Base-by-base conservation (phyloP, 1,139 yeast genomes). In the Zygoascus hellenicus region DNA sequence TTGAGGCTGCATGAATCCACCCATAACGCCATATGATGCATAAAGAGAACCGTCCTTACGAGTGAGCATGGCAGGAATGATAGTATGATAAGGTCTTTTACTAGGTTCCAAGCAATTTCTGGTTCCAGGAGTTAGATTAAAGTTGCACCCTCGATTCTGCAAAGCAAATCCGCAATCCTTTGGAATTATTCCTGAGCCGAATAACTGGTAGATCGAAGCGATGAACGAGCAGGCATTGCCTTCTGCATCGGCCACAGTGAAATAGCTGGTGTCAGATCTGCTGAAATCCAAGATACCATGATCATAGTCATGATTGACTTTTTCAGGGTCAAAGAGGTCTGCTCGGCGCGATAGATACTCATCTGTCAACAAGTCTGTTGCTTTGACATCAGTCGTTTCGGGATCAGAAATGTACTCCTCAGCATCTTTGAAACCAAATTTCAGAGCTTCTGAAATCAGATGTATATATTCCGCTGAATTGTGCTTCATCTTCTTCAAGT, bases 171-270 rank as follows among this genome's bases (percentile, higher is more conserved):
- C 95, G 48, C 72, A 70, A 31, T 74, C 80, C 13, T 77, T 74
- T 16, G 87, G 88, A 11, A 84, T 68, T 33, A 85, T 81, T 2
- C 83, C 86, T 38, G 84, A 75, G 2, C 95, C 95, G 66, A 85
- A 86, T 3, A 76, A 74, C 52, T 77, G 77, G 59, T 80, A 86
- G 3, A 85, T 79, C 0, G 94, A 84, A 57, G 83, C 84, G 54
- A 86, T 85, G 58, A 85, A 85, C 2, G 92, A 83, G 55, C 90
- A 84, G 6, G 90, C 92, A 58, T 85, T 84, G 2, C 95, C 95
- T 39, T 80, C 78, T 4, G 70, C 59, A 60, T 86, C 95, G 1
- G 84, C 69, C 1, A 76, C 87, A 0, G 88, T 72, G 56, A 83
- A 78, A 59, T 86, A 86, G 2, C 84, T 87, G 0, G 95, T 86